Conservation (phyloP, 768 basidiomycete species). For the Pulveroboletus sp. region DNA sequence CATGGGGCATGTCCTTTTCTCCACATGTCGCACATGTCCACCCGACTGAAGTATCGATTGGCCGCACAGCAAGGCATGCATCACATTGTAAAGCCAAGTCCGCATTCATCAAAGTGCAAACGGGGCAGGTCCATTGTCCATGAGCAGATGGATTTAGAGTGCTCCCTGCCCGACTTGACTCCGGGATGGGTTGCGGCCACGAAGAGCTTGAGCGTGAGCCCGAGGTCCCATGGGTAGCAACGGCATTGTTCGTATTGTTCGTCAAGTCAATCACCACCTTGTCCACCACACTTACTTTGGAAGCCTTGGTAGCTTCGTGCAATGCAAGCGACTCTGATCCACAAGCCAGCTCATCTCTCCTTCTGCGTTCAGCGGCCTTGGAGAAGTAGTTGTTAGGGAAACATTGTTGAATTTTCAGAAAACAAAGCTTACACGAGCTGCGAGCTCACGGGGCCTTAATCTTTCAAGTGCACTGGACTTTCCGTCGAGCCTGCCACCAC, state of each 20-base stretch:
- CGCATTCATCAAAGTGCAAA: constrained; percentile 67
- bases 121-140: constrained; percentile 46
- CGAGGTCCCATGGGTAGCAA: constrained; percentile 13
- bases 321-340: constrained; percentile 54
- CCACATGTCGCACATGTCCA: constrained; percentile 70
- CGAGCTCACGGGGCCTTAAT: constrained; percentile 63
- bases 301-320: constrained; percentile 65
- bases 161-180: not conserved
- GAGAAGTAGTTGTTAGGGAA: not conserved
- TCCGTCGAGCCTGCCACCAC: constrained; percentile 61
- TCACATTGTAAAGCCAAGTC: constrained; percentile 48
- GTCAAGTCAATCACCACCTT: constrained; percentile 57
- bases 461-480: constrained; percentile 34
- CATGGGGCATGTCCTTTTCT: constrained; percentile 53
- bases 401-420: not conserved
- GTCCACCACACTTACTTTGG: constrained; percentile 56
- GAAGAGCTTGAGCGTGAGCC: constrained; percentile 28
- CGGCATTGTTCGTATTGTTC: constrained; percentile 17
- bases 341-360: constrained; percentile 70
- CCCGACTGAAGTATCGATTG: constrained; percentile 34
- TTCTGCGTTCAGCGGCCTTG: constrained; percentile 84
- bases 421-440: constrained; percentile 50
- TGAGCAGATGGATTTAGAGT: not conserved
- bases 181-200: not conserved
- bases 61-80: constrained; percentile 47